Evolutionary conservation across 495 filamentous ascomycete species (phyloP).

Genomic region (Baudoinia panamericana): DNA sequence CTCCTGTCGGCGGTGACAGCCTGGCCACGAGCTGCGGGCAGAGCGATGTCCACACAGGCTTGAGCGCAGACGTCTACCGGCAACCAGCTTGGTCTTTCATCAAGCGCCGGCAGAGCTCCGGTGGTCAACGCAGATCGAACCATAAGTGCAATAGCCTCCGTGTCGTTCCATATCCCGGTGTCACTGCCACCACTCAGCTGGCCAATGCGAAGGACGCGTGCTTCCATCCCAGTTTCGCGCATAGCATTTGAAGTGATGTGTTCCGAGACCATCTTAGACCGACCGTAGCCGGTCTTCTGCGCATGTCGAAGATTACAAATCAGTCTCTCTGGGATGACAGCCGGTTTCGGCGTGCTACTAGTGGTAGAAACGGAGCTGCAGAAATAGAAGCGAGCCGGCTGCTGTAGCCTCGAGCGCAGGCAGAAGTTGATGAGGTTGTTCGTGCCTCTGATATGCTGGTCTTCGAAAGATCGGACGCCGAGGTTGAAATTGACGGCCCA

Average conservation of each 20-base stretch:
- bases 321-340: slow-evolving; percentile 31
- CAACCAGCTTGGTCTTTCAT: slow-evolving; percentile 36
- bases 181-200: slow-evolving; percentile 42
- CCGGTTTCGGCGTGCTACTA: slow-evolving; percentile 10
- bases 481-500: slow-evolving; percentile 50
- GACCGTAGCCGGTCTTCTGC: slow-evolving; percentile 43
- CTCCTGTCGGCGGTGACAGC: too few relatives aligned
- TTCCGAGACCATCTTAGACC: slow-evolving; percentile 45
- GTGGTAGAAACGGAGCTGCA: slow-evolving; percentile 26
- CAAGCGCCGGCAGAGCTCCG: slow-evolving; percentile 36
- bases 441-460: slow-evolving; percentile 38
- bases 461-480: slow-evolving; percentile 29
- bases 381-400: slow-evolving; percentile 31
- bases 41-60: slow-evolving; percentile 36
- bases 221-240: slow-evolving; percentile 25
- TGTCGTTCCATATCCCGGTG: slow-evolving; percentile 47
- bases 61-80: slow-evolving; percentile 43
- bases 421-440: slow-evolving; percentile 44
- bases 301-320: slow-evolving; percentile 32
- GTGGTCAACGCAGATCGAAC: slow-evolving; percentile 40
- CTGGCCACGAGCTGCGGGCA: background rate
- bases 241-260: slow-evolving; percentile 20
- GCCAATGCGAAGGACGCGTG: slow-evolving; percentile 44
- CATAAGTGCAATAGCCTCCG: slow-evolving; percentile 44
- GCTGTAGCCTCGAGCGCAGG: slow-evolving; percentile 30